phyloP scores from a whole-genome alignment of 805 yeast species.

The Ogataea henricii region DNA sequence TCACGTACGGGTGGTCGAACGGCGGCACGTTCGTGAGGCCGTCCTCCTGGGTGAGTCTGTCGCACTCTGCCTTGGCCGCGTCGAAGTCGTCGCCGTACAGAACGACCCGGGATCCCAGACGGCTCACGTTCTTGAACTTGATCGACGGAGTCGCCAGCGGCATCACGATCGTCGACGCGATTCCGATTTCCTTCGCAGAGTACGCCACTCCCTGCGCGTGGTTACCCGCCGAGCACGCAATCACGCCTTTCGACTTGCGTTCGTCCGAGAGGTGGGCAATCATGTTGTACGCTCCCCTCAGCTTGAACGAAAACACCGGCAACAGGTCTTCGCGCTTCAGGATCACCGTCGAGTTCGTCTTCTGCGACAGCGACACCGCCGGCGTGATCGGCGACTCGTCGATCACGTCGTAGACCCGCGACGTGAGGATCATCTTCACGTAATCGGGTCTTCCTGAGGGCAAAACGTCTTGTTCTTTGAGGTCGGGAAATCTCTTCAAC shows the following conservation, averaged over 20 bases:
- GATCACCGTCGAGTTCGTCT: slow-evolving; percentile 71
- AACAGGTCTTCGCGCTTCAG: slow-evolving; percentile 90
- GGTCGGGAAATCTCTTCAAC: slow-evolving; percentile 45
- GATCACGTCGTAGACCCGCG: slow-evolving; percentile 93
- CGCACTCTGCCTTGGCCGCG: slow-evolving; percentile 90
- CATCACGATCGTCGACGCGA: slow-evolving; percentile 97
- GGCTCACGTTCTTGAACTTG: slow-evolving; percentile 85
- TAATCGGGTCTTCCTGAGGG: slow-evolving; percentile 85
- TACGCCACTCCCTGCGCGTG: slow-evolving; percentile 99
- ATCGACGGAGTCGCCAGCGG: slow-evolving; percentile 96
- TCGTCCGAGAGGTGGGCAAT: slow-evolving; percentile 80
- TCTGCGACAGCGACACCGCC: slow-evolving; percentile 74
- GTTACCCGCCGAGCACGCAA: slow-evolving; percentile 98
- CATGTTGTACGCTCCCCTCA: slow-evolving; percentile 98
- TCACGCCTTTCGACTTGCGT: slow-evolving; percentile 77
- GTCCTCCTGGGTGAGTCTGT: slow-evolving; percentile 63
- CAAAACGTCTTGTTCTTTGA: slow-evolving; percentile 51
- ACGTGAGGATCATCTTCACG: slow-evolving; percentile 83
- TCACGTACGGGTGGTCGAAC: slow-evolving; percentile 94
- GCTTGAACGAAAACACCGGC: slow-evolving; percentile 94
- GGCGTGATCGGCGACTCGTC: slow-evolving; percentile 83
- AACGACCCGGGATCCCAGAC: slow-evolving; percentile 94
- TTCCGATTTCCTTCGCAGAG: slow-evolving; percentile 79
- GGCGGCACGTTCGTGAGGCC: slow-evolving; percentile 95
- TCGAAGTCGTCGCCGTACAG: slow-evolving; percentile 93